Percentiles rank a stretch among this genome's conserved stretches.
Conservation (phyloP, 2,329 filamentous ascomycete genomes). For the Fusarium proliferatum region DNA sequence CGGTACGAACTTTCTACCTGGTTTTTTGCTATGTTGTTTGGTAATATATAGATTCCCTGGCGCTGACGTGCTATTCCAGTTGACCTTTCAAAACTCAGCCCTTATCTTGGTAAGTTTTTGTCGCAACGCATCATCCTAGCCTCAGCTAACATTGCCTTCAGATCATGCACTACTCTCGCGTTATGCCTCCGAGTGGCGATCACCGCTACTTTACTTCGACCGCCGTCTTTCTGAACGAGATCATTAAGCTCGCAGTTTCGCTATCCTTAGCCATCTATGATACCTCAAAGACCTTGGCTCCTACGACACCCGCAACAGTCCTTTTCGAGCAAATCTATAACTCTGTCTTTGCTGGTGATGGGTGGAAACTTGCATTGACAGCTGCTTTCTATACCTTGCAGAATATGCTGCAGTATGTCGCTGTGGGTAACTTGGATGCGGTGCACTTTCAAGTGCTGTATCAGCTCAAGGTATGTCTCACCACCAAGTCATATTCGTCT, state of each 20-base stretch:
- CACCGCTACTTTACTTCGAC: slow-evolving; percentile 95
- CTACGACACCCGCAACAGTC: slow-evolving; percentile 82
- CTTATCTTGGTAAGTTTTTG: slow-evolving; percentile 71
- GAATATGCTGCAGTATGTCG: slow-evolving; percentile 93
- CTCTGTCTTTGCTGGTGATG: slow-evolving; percentile 87
- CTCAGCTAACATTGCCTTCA: slow-evolving; percentile 57
- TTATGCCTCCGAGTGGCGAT: slow-evolving; percentile 86
- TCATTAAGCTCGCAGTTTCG: slow-evolving; percentile 88
- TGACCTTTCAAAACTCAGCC: slow-evolving; percentile 80
- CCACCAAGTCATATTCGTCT: not conserved
- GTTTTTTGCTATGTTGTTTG: not conserved
- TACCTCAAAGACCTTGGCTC: slow-evolving; percentile 79
- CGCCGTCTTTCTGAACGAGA: slow-evolving; percentile 91
- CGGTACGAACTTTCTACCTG: slow-evolving; percentile 10
- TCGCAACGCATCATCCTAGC: not conserved
- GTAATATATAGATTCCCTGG: not conserved
- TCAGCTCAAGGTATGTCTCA: slow-evolving; percentile 78
- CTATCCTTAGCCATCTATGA: slow-evolving; percentile 90
- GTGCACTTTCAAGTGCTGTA: slow-evolving; percentile 94
- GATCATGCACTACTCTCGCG: slow-evolving; percentile 94
- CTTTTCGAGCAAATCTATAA: slow-evolving; percentile 83
- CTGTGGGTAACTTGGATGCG: slow-evolving; percentile 89
- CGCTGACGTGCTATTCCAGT: slow-evolving; percentile 57
- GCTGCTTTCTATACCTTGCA: slow-evolving; percentile 90
- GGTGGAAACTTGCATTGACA: slow-evolving; percentile 94